Evolutionary conservation across 495 filamentous ascomycete species (phyloP), one percentile per base, ranked within the genome.

Genomic region (Pyrenopolyporus hunteri): DNA sequence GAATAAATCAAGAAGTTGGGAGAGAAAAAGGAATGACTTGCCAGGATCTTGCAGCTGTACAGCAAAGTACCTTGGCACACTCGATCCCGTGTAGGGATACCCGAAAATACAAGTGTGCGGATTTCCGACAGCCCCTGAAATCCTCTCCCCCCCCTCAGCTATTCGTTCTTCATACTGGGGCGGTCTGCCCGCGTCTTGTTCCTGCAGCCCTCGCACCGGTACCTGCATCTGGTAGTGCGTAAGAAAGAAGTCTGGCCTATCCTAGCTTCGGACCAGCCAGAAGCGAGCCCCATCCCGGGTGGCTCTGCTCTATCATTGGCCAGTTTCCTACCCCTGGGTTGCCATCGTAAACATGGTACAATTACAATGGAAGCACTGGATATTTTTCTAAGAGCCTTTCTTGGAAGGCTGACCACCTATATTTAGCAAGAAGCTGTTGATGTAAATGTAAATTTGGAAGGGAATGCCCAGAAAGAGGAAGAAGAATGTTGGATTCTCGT

Each of bases 191-290:
- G n/a, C 22, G 57, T 51, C 48, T 31, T 57, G 63, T 66, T 62
- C 63, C 63, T 66, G 63, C 63, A 66, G 63, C 52, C 54, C 32
- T 49, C 28, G 40, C 33, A 29, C 32, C 9, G 22, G 63, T 62
- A 66, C 63, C 63, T 66, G 63, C 63, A 66, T 66, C 35, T n/a
- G 57, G 57, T 66, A 61, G 57, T 66, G 57, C 43, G 57, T 60
- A 47, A 66, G 46, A 39, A 37, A 57, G 28, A 51, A 39, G 61
- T 54, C 35, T 44, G 61, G 37, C 42, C 43, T 59, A 31, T 49
- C 37, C 22, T 25, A 13, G n/a, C 36, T n/a, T n/a, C n/a, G n/a
- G n/a, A n/a, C n/a, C n/a, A n/a, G n/a, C n/a, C n/a, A n/a, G n/a
- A n/a, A n/a, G n/a, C n/a, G n/a, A 59, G 31, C 16, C 36, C 36